Evolutionary conservation across 2,329 filamentous ascomycete species (phyloP).

Genomic region (Penicillium capsulatum): DNA sequence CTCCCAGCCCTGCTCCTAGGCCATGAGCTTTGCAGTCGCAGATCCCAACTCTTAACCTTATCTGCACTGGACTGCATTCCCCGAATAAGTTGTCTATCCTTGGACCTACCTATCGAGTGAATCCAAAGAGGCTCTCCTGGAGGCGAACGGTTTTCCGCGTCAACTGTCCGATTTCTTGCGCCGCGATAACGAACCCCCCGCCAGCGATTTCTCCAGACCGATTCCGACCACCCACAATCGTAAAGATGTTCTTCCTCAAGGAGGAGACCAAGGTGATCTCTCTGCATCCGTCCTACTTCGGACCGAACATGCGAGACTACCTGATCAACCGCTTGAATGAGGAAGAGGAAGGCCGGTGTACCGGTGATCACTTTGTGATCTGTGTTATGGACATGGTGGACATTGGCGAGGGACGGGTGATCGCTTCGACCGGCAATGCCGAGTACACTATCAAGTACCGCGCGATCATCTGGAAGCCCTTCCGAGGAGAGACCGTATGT

Average conservation of each 20-base stretch:
- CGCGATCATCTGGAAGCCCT: conserved; percentile 95
- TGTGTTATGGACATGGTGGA: conserved; percentile 96
- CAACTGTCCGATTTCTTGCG: background rate
- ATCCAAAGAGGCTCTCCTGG: too few species aligned
- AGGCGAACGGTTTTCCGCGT: too few species aligned
- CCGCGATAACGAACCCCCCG: background rate
- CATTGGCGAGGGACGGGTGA: conserved; percentile 86
- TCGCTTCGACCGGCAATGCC: conserved; percentile 84
- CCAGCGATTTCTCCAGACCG: background rate
- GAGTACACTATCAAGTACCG: conserved; percentile 95
- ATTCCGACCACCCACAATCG: conserved; percentile 4
- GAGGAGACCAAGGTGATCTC: conserved; percentile 93
- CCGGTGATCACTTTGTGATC: conserved; percentile 94
- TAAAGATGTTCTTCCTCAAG: conserved; percentile 93
- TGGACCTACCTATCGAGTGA: too few species aligned
- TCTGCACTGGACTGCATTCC: too few species aligned
- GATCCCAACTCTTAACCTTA: conserved; percentile 4
- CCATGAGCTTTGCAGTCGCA: conserved; percentile 9
- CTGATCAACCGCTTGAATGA: conserved; percentile 84
- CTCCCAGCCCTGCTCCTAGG: conserved; percentile 3
- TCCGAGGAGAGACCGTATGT: conserved; percentile 94
- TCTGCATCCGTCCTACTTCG: conserved; percentile 95
- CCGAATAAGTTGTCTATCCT: too few species aligned
- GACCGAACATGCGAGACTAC: conserved; percentile 85
- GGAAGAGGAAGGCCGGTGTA: conserved; percentile 93